phyloP scores from a whole-genome alignment of 306 rosid genomes.

The Ziziphus jujuba region DNA sequence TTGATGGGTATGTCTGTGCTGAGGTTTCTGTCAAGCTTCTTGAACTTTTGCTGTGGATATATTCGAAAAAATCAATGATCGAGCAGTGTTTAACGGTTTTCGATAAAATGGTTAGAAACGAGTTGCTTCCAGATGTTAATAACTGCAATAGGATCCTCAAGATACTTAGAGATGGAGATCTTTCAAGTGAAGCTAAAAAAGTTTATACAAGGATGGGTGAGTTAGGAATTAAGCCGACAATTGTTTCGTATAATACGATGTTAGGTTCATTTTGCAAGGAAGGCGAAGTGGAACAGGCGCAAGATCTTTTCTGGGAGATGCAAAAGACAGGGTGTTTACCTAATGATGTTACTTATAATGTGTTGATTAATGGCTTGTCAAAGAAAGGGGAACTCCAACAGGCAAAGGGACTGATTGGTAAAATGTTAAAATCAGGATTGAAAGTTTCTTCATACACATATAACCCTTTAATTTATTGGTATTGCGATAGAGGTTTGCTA shows the following conservation, averaged over 20 bases:
- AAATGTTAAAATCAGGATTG: slow-evolving; percentile 55
- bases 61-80: slow-evolving; percentile 44
- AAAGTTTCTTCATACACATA: slow-evolving; percentile 56
- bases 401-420: slow-evolving; percentile 48
- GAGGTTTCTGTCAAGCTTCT: slow-evolving; percentile 53
- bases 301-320: slow-evolving; percentile 53
- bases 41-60: slow-evolving; percentile 55
- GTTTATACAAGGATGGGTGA: slow-evolving; percentile 57
- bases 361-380: slow-evolving; percentile 67
- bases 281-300: slow-evolving; percentile 59
- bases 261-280: slow-evolving; percentile 64
- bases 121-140: slow-evolving; percentile 63
- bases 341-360: slow-evolving; percentile 53
- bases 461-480: slow-evolving; percentile 63
- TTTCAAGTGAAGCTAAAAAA: slow-evolving; percentile 37
- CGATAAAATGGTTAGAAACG: slow-evolving; percentile 52
- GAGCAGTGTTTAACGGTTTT: slow-evolving; percentile 53
- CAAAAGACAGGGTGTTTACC: slow-evolving; percentile 48
- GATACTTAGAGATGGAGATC: slow-evolving; percentile 48
- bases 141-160: slow-evolving; percentile 78
- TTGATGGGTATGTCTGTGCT: slow-evolving; percentile 22
- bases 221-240: slow-evolving; percentile 54
- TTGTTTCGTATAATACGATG: slow-evolving; percentile 64
- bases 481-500: slow-evolving; percentile 48
- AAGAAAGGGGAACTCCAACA: slow-evolving; percentile 52